Conservation (phyloP, 23 red algal species). For the Porphyridium purpureum region DNA sequence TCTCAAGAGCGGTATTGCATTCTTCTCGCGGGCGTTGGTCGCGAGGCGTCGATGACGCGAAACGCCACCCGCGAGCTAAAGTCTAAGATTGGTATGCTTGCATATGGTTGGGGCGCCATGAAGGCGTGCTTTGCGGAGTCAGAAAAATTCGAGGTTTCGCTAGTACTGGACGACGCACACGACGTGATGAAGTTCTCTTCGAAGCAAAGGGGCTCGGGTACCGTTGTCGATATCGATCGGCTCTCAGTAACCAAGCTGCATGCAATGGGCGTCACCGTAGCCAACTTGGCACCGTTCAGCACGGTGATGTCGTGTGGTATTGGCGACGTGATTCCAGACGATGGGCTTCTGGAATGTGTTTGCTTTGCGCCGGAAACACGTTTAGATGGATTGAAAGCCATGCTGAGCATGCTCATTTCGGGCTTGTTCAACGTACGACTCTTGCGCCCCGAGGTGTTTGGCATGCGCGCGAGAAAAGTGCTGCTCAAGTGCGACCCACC, state of each 20-base stretch:
- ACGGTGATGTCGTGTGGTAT: conserved; percentile 37
- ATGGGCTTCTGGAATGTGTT: conserved; percentile 33
- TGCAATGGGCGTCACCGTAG: conserved; percentile 26
- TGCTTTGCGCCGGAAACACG: conserved; percentile 4
- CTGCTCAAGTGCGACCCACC: conserved; percentile 29
- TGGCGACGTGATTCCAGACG: conserved; percentile 21
- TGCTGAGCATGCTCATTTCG: conserved; percentile 13
- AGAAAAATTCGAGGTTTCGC: conserved; percentile 1
- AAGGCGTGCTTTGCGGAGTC: conserved; percentile 9
- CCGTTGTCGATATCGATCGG: not conserved
- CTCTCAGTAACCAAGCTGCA: not conserved
- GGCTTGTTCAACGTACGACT: conserved; percentile 15
- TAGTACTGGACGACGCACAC: conserved; percentile 9
- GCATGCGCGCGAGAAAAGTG: conserved; percentile 18
- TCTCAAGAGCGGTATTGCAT: conserved; percentile 18
- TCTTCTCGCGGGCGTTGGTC: conserved; percentile 29
- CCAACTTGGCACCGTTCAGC: conserved; percentile 31
- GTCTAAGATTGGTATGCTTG: conserved; percentile 10
- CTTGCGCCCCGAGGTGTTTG: conserved; percentile 8
- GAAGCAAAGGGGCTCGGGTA: no score
- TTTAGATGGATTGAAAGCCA: conserved; percentile 8
- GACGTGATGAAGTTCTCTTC: no score
- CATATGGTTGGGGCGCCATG: conserved; percentile 19
- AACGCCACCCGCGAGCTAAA: conserved; percentile 11
- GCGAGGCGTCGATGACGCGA: conserved; percentile 20